These are phyloP conservation scores for Brassica carinata DNA, from an alignment of 345 rosid genomes.

Conservation along the genomic window DNA sequence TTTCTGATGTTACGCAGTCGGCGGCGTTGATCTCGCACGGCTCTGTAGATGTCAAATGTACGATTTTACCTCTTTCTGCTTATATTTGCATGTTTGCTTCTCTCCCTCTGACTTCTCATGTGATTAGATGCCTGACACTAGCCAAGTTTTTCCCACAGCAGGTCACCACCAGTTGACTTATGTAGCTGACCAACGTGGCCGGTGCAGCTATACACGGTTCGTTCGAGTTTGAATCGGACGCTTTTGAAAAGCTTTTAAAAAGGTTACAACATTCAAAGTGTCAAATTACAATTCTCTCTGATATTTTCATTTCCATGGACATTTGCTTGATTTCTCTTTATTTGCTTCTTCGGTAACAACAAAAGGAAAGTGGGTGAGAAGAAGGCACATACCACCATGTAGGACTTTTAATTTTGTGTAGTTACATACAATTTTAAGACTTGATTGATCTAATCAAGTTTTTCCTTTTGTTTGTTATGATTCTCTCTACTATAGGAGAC, in stretches of 20 bases:
- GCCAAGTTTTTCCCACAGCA: neutral
- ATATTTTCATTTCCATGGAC: too few species aligned
- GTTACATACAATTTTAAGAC: neutral
- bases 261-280: too few species aligned
- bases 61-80: neutral
- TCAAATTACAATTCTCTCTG: too few species aligned
- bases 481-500: neutral
- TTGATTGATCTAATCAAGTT: neutral
- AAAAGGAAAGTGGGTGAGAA: neutral
- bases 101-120: neutral
- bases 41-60: constrained; percentile 40
- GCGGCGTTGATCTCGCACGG: constrained; percentile 57
- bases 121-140: neutral
- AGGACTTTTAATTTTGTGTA: neutral
- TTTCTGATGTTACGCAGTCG: constrained; percentile 49
- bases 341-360: too few species aligned
- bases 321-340: too few species aligned
- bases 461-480: neutral
- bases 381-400: neutral
- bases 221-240: too few species aligned
- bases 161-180: neutral
- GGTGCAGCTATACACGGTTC: too few species aligned
- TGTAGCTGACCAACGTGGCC: too few species aligned
- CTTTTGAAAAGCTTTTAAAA: too few species aligned
- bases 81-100: neutral